These are phyloP conservation scores for maize (Zea mays) DNA, from an alignment of 176 grass and related monocot species.

Conservation along the genomic window DNA sequence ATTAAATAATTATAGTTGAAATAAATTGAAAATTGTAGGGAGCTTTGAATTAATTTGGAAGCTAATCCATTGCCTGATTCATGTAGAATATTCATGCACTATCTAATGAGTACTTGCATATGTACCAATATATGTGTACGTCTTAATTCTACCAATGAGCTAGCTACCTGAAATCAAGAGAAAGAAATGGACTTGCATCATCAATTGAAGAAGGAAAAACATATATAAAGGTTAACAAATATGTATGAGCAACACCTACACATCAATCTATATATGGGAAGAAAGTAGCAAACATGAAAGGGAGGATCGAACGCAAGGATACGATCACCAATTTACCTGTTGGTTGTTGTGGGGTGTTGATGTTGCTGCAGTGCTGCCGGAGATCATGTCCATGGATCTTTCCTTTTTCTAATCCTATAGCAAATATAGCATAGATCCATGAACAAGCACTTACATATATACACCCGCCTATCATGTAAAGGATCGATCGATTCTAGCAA, in stretches of 20 bases:
- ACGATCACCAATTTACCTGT: background rate
- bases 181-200: background rate
- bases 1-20: too few relatives aligned
- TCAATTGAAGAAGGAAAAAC: background rate
- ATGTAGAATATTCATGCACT: too few relatives aligned
- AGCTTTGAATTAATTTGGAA: too few relatives aligned
- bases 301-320: background rate
- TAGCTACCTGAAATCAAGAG: background rate
- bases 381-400: constrained; percentile 1
- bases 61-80: too few relatives aligned
- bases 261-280: background rate
- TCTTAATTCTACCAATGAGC: background rate
- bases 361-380: background rate
- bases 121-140: background rate
- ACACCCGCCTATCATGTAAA: background rate
- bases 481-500: background rate
- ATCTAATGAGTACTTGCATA: too few relatives aligned
- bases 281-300: background rate
- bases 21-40: too few relatives aligned
- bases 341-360: background rate
- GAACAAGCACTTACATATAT: background rate
- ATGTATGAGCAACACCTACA: background rate
- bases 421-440: background rate
- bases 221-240: background rate
- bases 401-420: background rate